Evolutionary conservation across 305 asterid genomes (phyloP), one percentile per base, ranked within the genome.

Genomic region (Fraxinus dipetala): DNA sequence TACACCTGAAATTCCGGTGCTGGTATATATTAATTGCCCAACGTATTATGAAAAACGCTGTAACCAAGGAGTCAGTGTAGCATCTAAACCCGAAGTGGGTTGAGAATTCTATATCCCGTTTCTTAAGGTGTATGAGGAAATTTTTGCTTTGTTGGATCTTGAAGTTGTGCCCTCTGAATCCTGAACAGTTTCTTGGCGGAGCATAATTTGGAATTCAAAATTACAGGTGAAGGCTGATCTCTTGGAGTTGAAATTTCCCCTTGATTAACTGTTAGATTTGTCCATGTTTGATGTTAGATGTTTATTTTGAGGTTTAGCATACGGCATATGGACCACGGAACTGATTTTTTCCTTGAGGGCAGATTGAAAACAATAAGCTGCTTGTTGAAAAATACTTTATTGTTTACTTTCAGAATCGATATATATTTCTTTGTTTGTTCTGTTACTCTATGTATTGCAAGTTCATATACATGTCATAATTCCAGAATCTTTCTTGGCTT

Each of bases 21-120:
- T 78, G 79, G 85, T 81, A 81, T 35, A 69, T 63, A 75, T 81
- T 10, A 26, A 67, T 67, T 26, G 35, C 74, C 74, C 74, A 7
- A 24, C 3, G 5, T 34, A 34, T 10, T 36, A 26, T 13, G 20
- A 28, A 67, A 45, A 26, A 67, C 20, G 9, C 4, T 9, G 32
- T 63, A 63, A 5, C 65, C 8, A 20, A 11, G 70, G 16, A 51
- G 61, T 16, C 61, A 51, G 32, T 16, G 22, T 51, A 51, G 61
- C 20, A 16, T 51, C 5, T 14, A n/a, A 51, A 51, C 61, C 61
- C 22, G 2, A 16, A 51, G 61, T 51, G 61, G 32, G 72, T 61
- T 13, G 14, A 61, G 32, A 36, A 61, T 61, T 59, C 70, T 20
- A 54, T 54, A 54, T n/a, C 72, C 4, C 1, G 13, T 22, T 61